Base-by-base conservation (phyloP, 306 rosid species). In the Lathyrus oleraceus region DNA sequence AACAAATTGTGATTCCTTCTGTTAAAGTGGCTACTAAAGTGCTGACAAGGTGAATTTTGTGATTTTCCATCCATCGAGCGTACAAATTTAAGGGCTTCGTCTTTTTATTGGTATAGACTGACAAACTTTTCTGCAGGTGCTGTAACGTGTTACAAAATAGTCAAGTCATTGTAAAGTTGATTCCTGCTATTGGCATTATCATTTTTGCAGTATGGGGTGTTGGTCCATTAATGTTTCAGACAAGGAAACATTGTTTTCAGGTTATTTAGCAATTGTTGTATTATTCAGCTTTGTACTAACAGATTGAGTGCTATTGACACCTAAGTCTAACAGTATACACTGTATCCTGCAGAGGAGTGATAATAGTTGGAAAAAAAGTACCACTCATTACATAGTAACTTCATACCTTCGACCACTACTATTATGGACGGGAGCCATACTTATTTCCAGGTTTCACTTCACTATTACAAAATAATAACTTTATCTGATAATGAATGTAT, bases 151-250 rank as follows among this genome's bases (percentile, higher is more conserved):
- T 90, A 70, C 90, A 89, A 75, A 81, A 86, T 77, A 74, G 82
- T 76, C 91, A 95, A 76, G 81, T 78, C 79, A 30, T 81, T 10
- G 66, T 78, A 44, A 87, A 85, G 83, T 81, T 88, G 83, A 77
- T 89, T 72, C 81, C 96, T 52, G 88, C 98, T 67, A 75, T 80
- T 79, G 86, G 87, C 48, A 32, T 83, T 47, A 78, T 89, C 72
- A 67, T 85, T 56, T 94, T 94, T 83, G 85, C 97, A 63, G 38
- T 85, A 68, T 90, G 98, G 91, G 98, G 97, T 73, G 77, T 94
- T 75, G 80, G 74, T 48, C 98, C 97, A 67, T 83, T 90, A 76
- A 75, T 83, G 68, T 83, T 80, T 70, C 85, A 81, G 66, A 72
- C 79, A 61, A 84, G 96, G 80, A 88, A 85, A 70, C 30, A 78